Base-by-base conservation (phyloP, 1,139 yeast species). In the Saccharomycopsis phalli region DNA sequence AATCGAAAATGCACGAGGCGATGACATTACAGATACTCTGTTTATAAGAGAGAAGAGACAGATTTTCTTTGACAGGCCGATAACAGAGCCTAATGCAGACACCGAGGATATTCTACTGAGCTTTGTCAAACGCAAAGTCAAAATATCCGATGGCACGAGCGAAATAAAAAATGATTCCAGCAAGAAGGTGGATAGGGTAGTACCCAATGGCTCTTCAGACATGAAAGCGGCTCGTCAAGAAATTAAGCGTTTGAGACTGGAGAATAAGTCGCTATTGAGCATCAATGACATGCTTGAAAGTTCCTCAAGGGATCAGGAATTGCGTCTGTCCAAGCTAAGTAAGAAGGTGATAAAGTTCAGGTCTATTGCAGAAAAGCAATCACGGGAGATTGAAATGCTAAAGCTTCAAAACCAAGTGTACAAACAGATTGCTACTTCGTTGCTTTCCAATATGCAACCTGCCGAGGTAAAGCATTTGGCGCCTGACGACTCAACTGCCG, bases 11-110 rank as follows among this genome's bases (percentile, higher is more conserved):
- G 40, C 36, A 8, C 29, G 40, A n/a, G 36, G 18, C 17, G 35
- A 8, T 7, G 35, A 21, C 16, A 20, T 17, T 13, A 37, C 41
- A 7, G 31, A 18, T 10, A 38, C 41, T 3, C 37, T 33, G 34
- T 39, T 34, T 39, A 34, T 39, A 3, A 18, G 37, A 19, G 29
- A 34, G 18, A 34, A 34, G n/a, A 21, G 37, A 34, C 34, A 27
- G 13, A 11, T 19, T n/a, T 33, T 28, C 14, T 26, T 25, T 25
- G 38, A 34, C 27, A 8, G 10, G 8, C 27, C 17, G 11, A 23
- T 29, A 11, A 5, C 30, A 4, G 27, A 17, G n/a, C 36, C 13
- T 16, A 17, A 21, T 8, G 25, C 18, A 6, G 14, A 19, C 8
- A 17, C 17, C 6, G 20, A n/a, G n/a, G 25, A 23, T n/a, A 33